Evolutionary conservation across 2,329 filamentous ascomycete species (phyloP).

Genomic region (Tetracladium maxilliforme): DNA sequence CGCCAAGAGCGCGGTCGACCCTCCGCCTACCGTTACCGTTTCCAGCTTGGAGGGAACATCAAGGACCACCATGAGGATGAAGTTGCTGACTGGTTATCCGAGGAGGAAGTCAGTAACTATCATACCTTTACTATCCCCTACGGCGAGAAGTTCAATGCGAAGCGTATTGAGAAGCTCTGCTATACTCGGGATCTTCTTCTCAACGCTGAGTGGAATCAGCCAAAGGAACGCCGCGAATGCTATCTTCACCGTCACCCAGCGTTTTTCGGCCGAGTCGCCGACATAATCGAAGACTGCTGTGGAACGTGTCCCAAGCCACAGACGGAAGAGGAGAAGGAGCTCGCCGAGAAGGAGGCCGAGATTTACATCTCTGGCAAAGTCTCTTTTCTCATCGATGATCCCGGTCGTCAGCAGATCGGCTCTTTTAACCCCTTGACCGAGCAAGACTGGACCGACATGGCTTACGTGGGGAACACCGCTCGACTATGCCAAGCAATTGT

Average conservation of each 20-base stretch:
- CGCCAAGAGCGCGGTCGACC: conserved; percentile 61
- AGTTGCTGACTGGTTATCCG: conserved; percentile 67
- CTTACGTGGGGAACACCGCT: conserved; percentile 69
- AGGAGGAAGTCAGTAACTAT: conserved; percentile 66
- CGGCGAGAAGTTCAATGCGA: conserved; percentile 43
- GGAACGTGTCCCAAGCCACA: conserved; percentile 57
- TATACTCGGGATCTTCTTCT: conserved; percentile 71
- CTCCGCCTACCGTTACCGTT: conserved; percentile 23
- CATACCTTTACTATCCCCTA: conserved; percentile 64
- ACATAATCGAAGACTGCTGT: conserved; percentile 71
- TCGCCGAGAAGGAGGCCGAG: conserved; percentile 58
- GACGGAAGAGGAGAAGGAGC: conserved; percentile 57
- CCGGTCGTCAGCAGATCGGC: conserved; percentile 59
- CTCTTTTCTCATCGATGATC: conserved; percentile 65
- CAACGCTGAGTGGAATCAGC: conserved; percentile 77
- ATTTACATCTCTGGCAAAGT: conserved; percentile 63
- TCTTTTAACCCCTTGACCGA: conserved; percentile 71
- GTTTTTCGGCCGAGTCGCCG: conserved; percentile 64
- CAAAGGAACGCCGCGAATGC: conserved; percentile 52
- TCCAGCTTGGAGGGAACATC: conserved; percentile 47
- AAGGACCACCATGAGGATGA: conserved; percentile 69
- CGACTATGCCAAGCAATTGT: conserved; percentile 71
- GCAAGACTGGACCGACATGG: conserved; percentile 83
- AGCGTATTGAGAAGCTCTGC: conserved; percentile 66
- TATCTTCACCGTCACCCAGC: conserved; percentile 73